A percentile compares a stretch with the other conserved stretches of the same genome.
Conservation (phyloP, 768 basidiomycete species). For the Tricholoma matsutake region DNA sequence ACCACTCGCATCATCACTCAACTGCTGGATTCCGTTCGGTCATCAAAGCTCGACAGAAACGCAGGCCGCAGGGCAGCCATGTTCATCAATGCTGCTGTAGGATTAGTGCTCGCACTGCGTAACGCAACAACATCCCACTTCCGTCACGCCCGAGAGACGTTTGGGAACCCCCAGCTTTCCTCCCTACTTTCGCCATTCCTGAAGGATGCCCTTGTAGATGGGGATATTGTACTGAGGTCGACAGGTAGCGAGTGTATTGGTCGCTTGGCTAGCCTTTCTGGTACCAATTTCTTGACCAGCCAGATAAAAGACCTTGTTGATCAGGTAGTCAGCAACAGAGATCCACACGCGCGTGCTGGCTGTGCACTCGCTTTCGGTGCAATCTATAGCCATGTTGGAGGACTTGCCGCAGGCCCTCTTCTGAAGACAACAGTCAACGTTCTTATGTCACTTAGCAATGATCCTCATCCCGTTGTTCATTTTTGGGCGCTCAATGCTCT, state of each 20-base stretch:
- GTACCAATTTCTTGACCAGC: conserved; percentile 76
- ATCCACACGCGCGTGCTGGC: conserved; percentile 89
- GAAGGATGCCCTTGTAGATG: conserved; percentile 82
- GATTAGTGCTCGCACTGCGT: conserved; percentile 68
- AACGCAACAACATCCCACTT: conserved; percentile 47
- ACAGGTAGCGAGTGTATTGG: conserved; percentile 89
- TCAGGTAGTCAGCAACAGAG: conserved; percentile 90
- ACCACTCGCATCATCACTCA: conserved; percentile 53
- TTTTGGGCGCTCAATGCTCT: conserved; percentile 89
- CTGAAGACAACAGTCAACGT: conserved; percentile 96
- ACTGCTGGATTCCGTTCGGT: conserved; percentile 63
- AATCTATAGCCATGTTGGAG: conserved; percentile 89
- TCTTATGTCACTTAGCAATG: conserved; percentile 90
- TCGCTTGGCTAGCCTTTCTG: conserved; percentile 78
- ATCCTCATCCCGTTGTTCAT: conserved; percentile 96
- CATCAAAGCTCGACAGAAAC: conserved; percentile 83
- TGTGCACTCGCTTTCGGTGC: conserved; percentile 91
- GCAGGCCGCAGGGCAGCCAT: conserved; percentile 84
- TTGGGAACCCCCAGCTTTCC: conserved; percentile 65
- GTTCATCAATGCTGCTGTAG: conserved; percentile 73
- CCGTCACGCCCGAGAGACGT: conserved; percentile 60
- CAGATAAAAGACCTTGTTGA: conserved; percentile 91
- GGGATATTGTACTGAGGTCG: conserved; percentile 71
- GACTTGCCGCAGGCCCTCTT: conserved; percentile 90
- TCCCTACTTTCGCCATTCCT: conserved; percentile 64